Conservation (phyloP, 106 monocot species). For the Dendrobium officinale region DNA sequence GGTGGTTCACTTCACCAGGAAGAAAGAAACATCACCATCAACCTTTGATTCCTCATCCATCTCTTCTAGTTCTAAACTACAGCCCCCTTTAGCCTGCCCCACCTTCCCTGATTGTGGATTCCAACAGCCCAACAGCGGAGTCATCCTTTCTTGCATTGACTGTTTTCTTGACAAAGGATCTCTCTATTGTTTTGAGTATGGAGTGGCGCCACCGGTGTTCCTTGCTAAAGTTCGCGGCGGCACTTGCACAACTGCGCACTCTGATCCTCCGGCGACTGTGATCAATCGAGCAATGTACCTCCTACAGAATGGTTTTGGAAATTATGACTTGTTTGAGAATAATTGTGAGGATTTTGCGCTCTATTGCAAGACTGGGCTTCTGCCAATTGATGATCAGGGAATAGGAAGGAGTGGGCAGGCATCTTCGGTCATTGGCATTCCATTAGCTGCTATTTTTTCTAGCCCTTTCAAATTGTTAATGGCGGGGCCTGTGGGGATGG, state of each 20-base stretch:
- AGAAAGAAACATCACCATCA: constrained; percentile 45
- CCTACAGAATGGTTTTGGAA: constrained; percentile 79
- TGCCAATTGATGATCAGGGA: constrained; percentile 53
- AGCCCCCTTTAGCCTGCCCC: constrained; percentile 26
- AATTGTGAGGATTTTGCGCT: constrained; percentile 96
- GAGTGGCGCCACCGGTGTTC: constrained; percentile 54
- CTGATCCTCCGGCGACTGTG: constrained; percentile 50
- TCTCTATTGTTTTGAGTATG: constrained; percentile 69
- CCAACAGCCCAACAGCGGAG: constrained; percentile 59
- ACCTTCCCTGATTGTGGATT: constrained; percentile 90
- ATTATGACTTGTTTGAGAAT: constrained; percentile 77
- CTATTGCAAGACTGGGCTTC: constrained; percentile 91
- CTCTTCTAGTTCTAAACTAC: constrained; percentile 16
- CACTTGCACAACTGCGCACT: constrained; percentile 62
- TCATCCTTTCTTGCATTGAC: constrained; percentile 80
- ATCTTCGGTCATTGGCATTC: constrained; percentile 60
- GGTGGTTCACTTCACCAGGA: constrained; percentile 92
- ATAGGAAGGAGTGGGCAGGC: constrained; percentile 84
- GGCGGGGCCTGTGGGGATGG: constrained; percentile 83
- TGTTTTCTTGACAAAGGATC: constrained; percentile 85
- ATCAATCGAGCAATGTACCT: constrained; percentile 80
- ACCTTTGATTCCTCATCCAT: constrained; percentile 9
- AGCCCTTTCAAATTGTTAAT: constrained; percentile 72
- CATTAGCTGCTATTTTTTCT: constrained; percentile 66
- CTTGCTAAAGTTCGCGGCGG: constrained; percentile 81